Evolutionary conservation across 495 filamentous ascomycete species (phyloP).

Genomic region (Hyphodiscus hymeniophilus): DNA sequence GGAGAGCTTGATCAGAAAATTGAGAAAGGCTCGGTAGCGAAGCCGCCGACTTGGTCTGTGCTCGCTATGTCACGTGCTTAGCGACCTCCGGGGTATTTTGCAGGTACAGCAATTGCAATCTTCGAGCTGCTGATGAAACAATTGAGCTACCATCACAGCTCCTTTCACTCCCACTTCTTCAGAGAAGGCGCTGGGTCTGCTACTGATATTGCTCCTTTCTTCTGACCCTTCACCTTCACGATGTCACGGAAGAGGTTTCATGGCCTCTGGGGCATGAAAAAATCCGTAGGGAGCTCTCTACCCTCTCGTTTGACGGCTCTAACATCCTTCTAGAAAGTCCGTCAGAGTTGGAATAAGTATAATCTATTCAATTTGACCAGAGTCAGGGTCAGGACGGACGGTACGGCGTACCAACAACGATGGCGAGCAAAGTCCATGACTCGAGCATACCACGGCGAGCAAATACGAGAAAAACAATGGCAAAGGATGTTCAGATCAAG

Average conservation of each 20-base stretch:
- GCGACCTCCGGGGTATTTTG: no score
- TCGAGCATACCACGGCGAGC: constrained; percentile 89
- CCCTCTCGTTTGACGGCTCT: neutral
- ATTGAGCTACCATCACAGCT: no score
- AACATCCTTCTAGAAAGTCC: constrained; percentile 59
- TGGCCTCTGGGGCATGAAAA: constrained; percentile 44
- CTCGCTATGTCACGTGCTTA: no score
- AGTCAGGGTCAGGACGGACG: constrained; percentile 25
- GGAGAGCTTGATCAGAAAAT: no score
- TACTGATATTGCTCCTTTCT: no score
- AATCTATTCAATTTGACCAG: constrained; percentile 82
- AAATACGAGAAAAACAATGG: constrained; percentile 86
- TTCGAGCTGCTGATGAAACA: no score
- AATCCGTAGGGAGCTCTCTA: constrained; percentile 18
- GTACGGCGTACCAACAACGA: constrained; percentile 96
- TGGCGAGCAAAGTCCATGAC: constrained; percentile 77
- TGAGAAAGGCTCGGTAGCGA: no score
- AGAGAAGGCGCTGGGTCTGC: no score
- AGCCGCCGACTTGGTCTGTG: no score
- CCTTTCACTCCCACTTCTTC: neutral
- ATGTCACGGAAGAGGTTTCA: constrained; percentile 57
- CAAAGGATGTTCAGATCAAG: constrained; percentile 78
- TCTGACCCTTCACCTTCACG: no score
- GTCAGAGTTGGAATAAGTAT: constrained; percentile 96
- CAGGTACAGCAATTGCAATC: no score